Evolutionary conservation across 768 basidiomycete genomes (phyloP), one percentile per base, ranked within the genome.

Genomic region (Leccinum disarticulatum): DNA sequence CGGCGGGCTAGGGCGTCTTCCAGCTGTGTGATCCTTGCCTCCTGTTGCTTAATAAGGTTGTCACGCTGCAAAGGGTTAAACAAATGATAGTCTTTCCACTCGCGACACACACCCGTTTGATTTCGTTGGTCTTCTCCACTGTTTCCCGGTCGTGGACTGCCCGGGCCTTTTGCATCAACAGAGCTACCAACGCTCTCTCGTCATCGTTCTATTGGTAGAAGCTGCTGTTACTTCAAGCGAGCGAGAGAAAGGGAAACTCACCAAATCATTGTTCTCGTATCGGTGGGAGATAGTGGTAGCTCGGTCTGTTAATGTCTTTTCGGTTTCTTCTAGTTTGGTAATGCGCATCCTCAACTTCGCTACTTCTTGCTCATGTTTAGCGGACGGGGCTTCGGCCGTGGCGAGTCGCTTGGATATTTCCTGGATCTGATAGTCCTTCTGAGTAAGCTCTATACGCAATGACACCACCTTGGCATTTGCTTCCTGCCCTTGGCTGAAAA

Each of bases 41-140:
- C 78, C 22, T 81, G 72, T 54, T 77, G 72, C 56, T 72, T 73
- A 36, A 81, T 79, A 57, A 76, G 65, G 56, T 77, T 80, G 52
- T 85, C 82, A 58, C 81, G 79, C 84, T 86, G 60, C 4, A 54
- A 61, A 54, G 46, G 41, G 31, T 63, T 48, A 51, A 56, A 49
- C 6, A 57, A 51, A 58, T 41, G 54, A 54, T 43, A 19, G 33
- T 63, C 51, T 59, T 31, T 55, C 56, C 55, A 47, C 55, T 62
- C 49, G 35, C 51, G 14, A 58, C 53, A 70, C 76, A 47, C 61
- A 85, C 85, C 61, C 80, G 76, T 59, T 79, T 80, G 30, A 87
- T 76, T 56, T 86, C 84, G 62, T 86, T 84, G 54, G 76, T 76
- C 67, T 85, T 85, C 27, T 74, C 76, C 31, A 85, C 77, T 38